These are phyloP conservation scores for Notholithocarpus densiflorus DNA, from an alignment of 306 rosid genomes.

Conservation along the genomic window DNA sequence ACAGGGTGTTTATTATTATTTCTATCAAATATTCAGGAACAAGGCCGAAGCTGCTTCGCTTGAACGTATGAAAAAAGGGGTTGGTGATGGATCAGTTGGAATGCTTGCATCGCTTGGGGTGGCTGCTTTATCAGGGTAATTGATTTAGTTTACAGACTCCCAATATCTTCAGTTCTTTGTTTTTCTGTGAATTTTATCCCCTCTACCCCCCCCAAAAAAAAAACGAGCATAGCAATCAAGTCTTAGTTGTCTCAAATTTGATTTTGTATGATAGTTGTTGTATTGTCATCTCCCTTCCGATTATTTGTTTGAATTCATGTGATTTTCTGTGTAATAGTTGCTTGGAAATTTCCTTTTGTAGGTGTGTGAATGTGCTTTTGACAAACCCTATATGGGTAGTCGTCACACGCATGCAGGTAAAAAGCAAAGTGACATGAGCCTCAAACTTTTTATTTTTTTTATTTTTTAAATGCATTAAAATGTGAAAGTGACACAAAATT, in stretches of 20 bases:
- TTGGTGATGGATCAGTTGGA: conserved; percentile 91
- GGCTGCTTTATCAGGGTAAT: conserved; percentile 92
- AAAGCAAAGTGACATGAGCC: conserved; percentile 3
- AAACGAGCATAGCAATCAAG: neutral
- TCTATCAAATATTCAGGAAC: conserved; percentile 99
- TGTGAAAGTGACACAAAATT: neutral
- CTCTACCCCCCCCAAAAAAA: too few species aligned
- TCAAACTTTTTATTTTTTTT: conserved; percentile 11
- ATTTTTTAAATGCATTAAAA: neutral
- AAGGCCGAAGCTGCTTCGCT: conserved; percentile 74
- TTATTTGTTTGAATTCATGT: neutral
- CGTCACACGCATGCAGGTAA: conserved; percentile 97
- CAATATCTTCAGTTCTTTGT: neutral
- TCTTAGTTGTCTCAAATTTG: neutral
- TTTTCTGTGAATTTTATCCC: neutral
- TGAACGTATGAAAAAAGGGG: conserved; percentile 51
- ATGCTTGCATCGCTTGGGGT: conserved; percentile 86
- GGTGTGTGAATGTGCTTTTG: conserved; percentile 92
- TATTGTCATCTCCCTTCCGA: neutral
- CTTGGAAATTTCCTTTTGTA: conserved; percentile 32
- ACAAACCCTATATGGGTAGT: conserved; percentile 95
- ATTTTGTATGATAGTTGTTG: neutral
- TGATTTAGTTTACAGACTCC: neutral
- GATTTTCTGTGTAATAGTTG: conserved; percentile 11
- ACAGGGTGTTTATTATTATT: conserved; percentile 99